Percentiles rank a stretch among this genome's conserved stretches.
Evolutionary conservation across 2,329 filamentous ascomycete genomes (phyloP).

Genomic region (Stemphylium lycopersici): DNA sequence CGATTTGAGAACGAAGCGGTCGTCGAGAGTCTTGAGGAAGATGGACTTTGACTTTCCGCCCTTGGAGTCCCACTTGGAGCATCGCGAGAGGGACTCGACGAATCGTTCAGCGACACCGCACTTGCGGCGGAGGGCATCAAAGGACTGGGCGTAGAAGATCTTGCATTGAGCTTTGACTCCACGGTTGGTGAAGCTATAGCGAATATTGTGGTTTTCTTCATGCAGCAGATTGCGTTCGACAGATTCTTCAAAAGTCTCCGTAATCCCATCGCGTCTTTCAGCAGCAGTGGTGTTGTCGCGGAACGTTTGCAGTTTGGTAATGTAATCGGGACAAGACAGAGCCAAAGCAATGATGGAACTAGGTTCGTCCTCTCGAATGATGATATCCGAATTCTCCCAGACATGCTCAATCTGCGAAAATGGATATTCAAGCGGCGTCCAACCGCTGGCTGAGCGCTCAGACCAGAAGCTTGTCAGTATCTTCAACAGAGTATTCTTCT

Average conservation of each 20-base stretch:
- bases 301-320: conserved; percentile 75
- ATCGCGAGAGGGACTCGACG: conserved; percentile 91
- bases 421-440: conserved; percentile 91
- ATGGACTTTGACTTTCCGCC: conserved; percentile 98
- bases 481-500: conserved; percentile 91
- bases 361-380: conserved; percentile 95
- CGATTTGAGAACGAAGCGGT: conserved; percentile 90
- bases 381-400: conserved; percentile 95
- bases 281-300: conserved; percentile 46
- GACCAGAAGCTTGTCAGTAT: conserved; percentile 98
- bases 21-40: conserved; percentile 94
- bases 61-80: conserved; percentile 97
- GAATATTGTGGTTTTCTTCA: conserved; percentile 87
- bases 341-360: conserved; percentile 95
- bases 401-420: conserved; percentile 84
- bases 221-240: conserved; percentile 86
- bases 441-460: conserved; percentile 93
- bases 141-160: conserved; percentile 97
- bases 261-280: conserved; percentile 13
- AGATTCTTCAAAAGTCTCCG: conserved; percentile 64
- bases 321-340: conserved; percentile 85
- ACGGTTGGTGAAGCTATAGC: conserved; percentile 93
- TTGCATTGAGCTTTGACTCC: conserved; percentile 97
- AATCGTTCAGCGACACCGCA: conserved; percentile 94
- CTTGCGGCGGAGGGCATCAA: conserved; percentile 90